A percentile compares a stretch with the other conserved stretches of the same genome.
These are phyloP conservation scores for Linnemannia zychae DNA, from an alignment of 192 early-diverging fungal species.

Conservation along the genomic window DNA sequence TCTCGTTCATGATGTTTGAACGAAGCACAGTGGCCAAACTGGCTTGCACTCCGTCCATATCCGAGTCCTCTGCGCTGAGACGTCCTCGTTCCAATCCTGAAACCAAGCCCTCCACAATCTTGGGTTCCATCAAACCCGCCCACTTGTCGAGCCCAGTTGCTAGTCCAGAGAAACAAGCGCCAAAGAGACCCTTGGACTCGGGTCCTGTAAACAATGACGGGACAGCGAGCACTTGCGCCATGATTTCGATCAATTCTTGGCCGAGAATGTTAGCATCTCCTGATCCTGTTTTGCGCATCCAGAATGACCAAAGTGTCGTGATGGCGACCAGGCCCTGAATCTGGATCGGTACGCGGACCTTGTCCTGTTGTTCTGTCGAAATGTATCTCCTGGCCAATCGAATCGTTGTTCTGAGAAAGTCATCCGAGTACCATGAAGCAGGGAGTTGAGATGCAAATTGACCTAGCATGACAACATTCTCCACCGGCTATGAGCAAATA, in stretches of 20 bases:
- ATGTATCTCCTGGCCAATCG: constrained; percentile 29
- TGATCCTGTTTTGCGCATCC: constrained; percentile 51
- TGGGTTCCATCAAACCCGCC: constrained; percentile 53
- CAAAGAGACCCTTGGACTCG: constrained; percentile 24
- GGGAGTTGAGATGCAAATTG: constrained; percentile 37
- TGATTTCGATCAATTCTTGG: constrained; percentile 43
- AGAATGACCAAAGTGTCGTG: constrained; percentile 41
- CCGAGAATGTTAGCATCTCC: constrained; percentile 44
- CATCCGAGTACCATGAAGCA: constrained; percentile 48
- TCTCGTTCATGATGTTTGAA: constrained; percentile 22
- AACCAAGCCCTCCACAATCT: constrained; percentile 33
- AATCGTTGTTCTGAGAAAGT: constrained; percentile 39
- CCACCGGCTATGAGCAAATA: constrained; percentile 17
- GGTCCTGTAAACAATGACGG: constrained; percentile 32
- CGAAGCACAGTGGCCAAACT: constrained; percentile 42
- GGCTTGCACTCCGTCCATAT: constrained; percentile 44
- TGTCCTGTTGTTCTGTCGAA: constrained; percentile 33
- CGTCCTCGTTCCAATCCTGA: constrained; percentile 42
- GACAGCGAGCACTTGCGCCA: constrained; percentile 39
- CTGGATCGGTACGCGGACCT: constrained; percentile 37
- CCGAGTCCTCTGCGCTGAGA: constrained; percentile 30
- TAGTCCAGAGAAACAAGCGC: constrained; percentile 45
- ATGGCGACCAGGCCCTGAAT: constrained; percentile 31
- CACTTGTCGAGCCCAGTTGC: constrained; percentile 53
- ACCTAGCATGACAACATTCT: constrained; percentile 38